Evolutionary conservation across 371 early-diverging fungal species (phyloP), one percentile per base, ranked within the genome.

Genomic region (Rhizopus stolonifer): DNA sequence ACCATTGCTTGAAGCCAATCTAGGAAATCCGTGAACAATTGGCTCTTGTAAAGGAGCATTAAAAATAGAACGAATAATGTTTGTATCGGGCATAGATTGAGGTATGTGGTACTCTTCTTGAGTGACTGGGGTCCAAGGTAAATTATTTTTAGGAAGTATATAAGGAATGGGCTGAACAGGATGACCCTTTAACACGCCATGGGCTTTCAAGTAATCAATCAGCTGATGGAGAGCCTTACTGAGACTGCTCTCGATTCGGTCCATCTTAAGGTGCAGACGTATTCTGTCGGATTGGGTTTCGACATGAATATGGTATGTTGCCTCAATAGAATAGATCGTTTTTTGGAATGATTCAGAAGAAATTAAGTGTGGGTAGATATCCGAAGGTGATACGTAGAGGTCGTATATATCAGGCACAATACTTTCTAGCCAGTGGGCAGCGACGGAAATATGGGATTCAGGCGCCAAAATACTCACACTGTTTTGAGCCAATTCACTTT

Each of bases 61-160:
- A 58, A 77, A 77, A 36, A 73, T 71, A n/a, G 74, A 65, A 21
- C 74, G 69, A 17, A 73, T 52, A 39, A 67, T 60, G 13, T 61
- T 59, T 3, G 46, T 63, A 8, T 58, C 55, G 8, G 42, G 42
- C 21, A 42, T 42, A 19, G 42, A 50, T 6, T 55, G 60, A 52
- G 43, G 60, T 51, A 52, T 61, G 52, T 33, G 66, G 29, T 33
- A 52, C 22, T 10, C 50, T 46, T 60, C 46, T 25, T 19, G 50
- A 40, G 24, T 54, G 17, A 47, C 36, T 22, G 54, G 43, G 0
- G 40, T 52, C 54, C 59, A 56, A 42, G 42, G 19, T 42, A 42
- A 19, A 42, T 18, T 18, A 13, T 5, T 21, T 8, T 10, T 21
- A 42, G 10, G 36, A 15, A 42, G 15, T 2, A 13, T 13, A 19